These are phyloP conservation scores for Planoprotostelium fungivorum DNA, from an alignment of 78 protist species.

Conservation along the genomic window DNA sequence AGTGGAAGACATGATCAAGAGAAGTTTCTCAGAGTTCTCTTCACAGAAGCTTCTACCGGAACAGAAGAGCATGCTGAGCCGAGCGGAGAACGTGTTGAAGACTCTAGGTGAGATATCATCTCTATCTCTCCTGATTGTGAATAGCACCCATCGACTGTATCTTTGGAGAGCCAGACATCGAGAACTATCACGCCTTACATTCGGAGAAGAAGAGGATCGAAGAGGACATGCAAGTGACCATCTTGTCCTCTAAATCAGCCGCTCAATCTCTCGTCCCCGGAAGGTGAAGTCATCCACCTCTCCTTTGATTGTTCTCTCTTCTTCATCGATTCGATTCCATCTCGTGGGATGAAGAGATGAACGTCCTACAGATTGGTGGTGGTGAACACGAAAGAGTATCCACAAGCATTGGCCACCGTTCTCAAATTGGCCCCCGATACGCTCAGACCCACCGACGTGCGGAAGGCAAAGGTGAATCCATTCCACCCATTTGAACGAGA, in stretches of 20 bases:
- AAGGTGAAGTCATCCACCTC: neutral
- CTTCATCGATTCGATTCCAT: slow-evolving; percentile 18
- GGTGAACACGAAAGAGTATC: neutral
- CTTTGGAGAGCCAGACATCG: slow-evolving; percentile 67
- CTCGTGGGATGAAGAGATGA: neutral
- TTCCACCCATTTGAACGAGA: too few relatives aligned
- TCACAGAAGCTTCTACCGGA: slow-evolving; percentile 39
- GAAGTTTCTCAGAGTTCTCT: slow-evolving; percentile 75
- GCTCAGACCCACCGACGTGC: neutral
- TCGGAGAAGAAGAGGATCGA: slow-evolving; percentile 9
- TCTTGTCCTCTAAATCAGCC: slow-evolving; percentile 8
- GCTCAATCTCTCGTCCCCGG: slow-evolving; percentile 6
- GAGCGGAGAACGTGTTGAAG: neutral
- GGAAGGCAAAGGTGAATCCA: neutral
- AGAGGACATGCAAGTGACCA: slow-evolving; percentile 16
- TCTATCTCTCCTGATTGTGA: neutral
- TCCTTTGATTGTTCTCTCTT: too few relatives aligned
- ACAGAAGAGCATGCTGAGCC: slow-evolving; percentile 3
- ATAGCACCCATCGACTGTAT: slow-evolving; percentile 32
- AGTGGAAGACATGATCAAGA: slow-evolving; percentile 84
- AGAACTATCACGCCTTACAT: slow-evolving; percentile 25
- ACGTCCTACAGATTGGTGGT: neutral
- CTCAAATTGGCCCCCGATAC: neutral
- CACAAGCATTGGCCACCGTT: neutral
- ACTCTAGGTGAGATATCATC: neutral